These are phyloP conservation scores for Trichosporon sp. DNA, from an alignment of 1,284 basidiomycete genomes.

Conservation along the genomic window DNA sequence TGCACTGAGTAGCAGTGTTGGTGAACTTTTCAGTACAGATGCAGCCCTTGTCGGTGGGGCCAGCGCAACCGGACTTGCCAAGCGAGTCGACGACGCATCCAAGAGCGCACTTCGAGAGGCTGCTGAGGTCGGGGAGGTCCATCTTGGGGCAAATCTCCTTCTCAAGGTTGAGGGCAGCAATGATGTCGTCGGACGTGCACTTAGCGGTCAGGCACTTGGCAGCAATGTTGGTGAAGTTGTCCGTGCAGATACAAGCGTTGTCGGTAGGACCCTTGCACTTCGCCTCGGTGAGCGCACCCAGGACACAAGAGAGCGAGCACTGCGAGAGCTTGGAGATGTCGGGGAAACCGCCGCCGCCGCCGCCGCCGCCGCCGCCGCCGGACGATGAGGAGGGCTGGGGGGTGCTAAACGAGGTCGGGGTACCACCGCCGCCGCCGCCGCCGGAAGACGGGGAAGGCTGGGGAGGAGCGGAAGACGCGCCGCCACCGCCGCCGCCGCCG, in stretches of 20 bases:
- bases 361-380: background rate
- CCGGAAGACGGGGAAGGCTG: background rate
- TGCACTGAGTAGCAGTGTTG: background rate
- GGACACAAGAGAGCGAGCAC: constrained; percentile 2
- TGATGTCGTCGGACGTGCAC: constrained; percentile 1
- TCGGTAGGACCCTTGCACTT: constrained; percentile 2
- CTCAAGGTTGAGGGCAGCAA: constrained; percentile 1
- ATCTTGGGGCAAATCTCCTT: background rate
- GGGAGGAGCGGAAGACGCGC: too few species aligned
- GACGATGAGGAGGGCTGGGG: background rate
- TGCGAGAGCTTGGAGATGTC: constrained; percentile 4
- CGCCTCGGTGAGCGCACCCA: background rate
- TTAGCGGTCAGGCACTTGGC: background rate
- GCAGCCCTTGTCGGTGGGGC: constrained; percentile 7
- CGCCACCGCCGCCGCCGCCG: too few species aligned
- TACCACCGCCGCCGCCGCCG: too few species aligned
- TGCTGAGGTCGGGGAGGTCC: constrained; percentile 3
- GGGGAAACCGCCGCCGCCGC: background rate
- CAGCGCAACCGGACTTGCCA: constrained; percentile 5
- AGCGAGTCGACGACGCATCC: constrained; percentile 1
- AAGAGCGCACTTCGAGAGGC: background rate
- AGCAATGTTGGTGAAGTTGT: background rate
- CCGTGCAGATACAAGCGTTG: constrained; percentile 2
- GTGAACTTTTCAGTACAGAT: constrained; percentile 7
- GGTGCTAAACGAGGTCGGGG: background rate